Base-by-base conservation (phyloP, 2,329 filamentous ascomycete genomes). In the Diaporthe citriasiana region DNA sequence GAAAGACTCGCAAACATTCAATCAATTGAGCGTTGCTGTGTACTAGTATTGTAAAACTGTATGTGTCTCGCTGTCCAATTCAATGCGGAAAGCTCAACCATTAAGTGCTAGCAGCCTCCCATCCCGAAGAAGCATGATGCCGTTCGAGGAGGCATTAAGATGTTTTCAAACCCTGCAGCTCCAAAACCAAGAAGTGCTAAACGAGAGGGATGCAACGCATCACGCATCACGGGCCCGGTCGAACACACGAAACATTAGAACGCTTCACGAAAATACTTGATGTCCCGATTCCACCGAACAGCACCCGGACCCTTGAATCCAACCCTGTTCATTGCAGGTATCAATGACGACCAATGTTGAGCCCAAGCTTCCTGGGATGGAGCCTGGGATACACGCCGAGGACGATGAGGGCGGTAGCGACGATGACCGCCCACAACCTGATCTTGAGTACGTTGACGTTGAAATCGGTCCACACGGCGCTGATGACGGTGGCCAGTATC, bases 341-440 rank as follows among this genome's bases (percentile, higher is more conserved):
- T 69, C 13, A 68, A n/a, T 63, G 45, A 27, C 45, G 69, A 25
- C 66, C 71, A 42, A 71, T n/a, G 25, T 71, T 65, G 42, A 78
- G 45, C 19, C 94, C 94, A 73, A 98, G 86, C 87, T 98, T 98
- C 76, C 91, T 89, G 85, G 93, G 90, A 86, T 95, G 94, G 76
- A 98, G 91, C 76, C 96, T 89, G 10, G 95, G 93, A 74, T 93
- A 87, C 22, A 97, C 84, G 0, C 97, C 96, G 27, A 91, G 78
- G 13, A 97, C 80, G 40, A 95, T 86, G 50, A 98, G 81, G 17
- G 92, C 85, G 6, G 88, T 85, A 1, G 92, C 88, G n/a, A 94
- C 80, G 57, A 94, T 81, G 3, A 94, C 88, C 1, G 91, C 91
- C 95, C 95, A 97, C 42, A 94, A 85, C 82, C 92, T 91, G 75